Base-by-base conservation (phyloP, 345 rosid species). In the Erysimum cheiranthoides region DNA sequence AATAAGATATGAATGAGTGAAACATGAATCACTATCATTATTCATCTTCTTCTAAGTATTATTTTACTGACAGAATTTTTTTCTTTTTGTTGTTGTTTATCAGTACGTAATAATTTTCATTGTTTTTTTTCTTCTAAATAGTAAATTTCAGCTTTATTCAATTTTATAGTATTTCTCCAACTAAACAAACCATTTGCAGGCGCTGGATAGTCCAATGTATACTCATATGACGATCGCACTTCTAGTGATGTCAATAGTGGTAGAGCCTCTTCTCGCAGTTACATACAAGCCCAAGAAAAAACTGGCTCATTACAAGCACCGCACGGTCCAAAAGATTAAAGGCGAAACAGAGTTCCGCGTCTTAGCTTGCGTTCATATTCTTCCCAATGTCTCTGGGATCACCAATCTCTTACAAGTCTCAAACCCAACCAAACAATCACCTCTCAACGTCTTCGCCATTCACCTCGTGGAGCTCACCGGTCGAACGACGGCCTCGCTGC, bases 401-500 rank as follows among this genome's bases (percentile, higher is more conserved):
- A 74, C 86, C 66, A 84, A 73, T 60, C 86, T 91, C 80, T 71
- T 91, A 35, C 86, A 76, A 42, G 38, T 79, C 56, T 85, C 93
- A 5, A 82, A 83, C 54, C 79, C 89, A 13, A 84, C 87, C 18
- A 83, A 73, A 47, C 75, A 79, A 28, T 89, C 94, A 62, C 90
- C 92, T 46, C 75, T 91, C 21, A 31, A 13, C 16, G 80, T 87
- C 14, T 85, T 76, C 38, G 88, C 82, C 28, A 84, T 85, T 73
- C 84, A 84, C 80, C 85, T 91, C 2, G 82, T 85, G 30, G 89
- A 87, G 74, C 88, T 87, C 59, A 83, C 87, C 0, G 89, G 93
- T 36, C 82, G 86, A 2, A 84, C 93, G 65, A 86, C 96, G 0
- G 89, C 90, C 36, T 79, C 82, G 2, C 66, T 84, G 84, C 85